phyloP scores from a whole-genome alignment of 495 filamentous ascomycete species.

The Penicillium tannophilum region DNA sequence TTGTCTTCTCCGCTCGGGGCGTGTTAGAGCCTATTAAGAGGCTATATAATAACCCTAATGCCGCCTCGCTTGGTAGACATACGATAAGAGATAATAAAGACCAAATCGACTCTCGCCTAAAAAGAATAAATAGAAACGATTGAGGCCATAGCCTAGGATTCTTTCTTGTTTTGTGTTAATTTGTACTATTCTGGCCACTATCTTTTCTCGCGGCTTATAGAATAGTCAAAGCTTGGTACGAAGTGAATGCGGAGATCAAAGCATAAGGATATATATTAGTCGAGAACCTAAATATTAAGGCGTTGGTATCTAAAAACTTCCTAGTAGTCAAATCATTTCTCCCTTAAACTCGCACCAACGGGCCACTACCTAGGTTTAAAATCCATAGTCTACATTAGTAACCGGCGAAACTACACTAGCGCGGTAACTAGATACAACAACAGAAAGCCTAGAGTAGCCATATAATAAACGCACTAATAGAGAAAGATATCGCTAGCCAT shows the following conservation, averaged over 20 bases:
- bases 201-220: not conserved
- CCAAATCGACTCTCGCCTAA: not conserved
- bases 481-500: not conserved
- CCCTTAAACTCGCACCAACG: not conserved
- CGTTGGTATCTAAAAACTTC: not conserved
- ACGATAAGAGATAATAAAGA: not conserved
- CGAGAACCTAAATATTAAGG: not conserved
- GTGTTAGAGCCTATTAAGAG: not conserved
- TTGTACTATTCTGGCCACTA: not conserved
- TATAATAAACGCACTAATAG: not conserved
- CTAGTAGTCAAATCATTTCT: not conserved
- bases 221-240: not conserved
- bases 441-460: not conserved
- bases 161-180: not conserved
- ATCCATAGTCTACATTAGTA: not conserved
- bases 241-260: not conserved
- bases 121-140: not conserved
- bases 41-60: not conserved
- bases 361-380: not conserved
- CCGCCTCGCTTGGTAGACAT: not conserved
- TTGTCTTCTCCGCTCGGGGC: not conserved
- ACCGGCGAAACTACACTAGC: not conserved
- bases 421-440: not conserved
- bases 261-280: not conserved
- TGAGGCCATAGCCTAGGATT: not conserved